These are phyloP conservation scores for Nemania sp. DNA, from an alignment of 2,329 filamentous ascomycete genomes.

Conservation along the genomic window DNA sequence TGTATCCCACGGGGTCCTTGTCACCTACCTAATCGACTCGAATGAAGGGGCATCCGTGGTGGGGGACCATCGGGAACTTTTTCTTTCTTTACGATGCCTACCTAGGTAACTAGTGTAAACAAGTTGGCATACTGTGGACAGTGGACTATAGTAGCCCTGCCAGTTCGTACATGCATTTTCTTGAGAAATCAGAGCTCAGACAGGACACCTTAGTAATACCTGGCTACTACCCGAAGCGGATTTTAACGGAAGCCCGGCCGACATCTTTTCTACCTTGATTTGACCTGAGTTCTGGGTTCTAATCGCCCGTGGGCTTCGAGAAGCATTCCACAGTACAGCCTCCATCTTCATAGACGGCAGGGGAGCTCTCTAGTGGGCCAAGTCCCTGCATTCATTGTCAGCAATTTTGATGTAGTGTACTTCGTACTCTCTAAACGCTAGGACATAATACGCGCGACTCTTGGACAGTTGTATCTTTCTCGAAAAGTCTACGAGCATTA, in stretches of 20 bases:
- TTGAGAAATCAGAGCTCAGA: background rate
- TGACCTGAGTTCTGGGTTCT: background rate
- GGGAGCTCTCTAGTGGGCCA: slow-evolving; percentile 8
- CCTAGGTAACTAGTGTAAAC: background rate
- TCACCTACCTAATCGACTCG: slow-evolving; percentile 26
- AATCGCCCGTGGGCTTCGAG: slow-evolving; percentile 11
- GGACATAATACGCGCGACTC: slow-evolving; percentile 13
- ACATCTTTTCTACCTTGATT: background rate
- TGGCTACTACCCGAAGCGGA: background rate
- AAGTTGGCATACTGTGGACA: too few species aligned
- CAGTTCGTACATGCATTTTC: background rate
- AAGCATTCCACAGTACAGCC: slow-evolving; percentile 15
- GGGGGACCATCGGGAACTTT: slow-evolving; percentile 15
- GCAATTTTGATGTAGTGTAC: slow-evolving; percentile 6
- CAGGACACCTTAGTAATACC: background rate
- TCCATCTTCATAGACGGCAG: slow-evolving; percentile 8
- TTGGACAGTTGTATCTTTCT: too few species aligned
- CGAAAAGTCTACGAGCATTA: too few species aligned
- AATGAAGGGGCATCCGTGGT: slow-evolving; percentile 8
- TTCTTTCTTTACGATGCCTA: background rate
- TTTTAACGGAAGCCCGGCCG: background rate
- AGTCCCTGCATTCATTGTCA: slow-evolving; percentile 20
- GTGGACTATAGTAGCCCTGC: background rate
- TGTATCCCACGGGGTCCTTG: slow-evolving; percentile 13
- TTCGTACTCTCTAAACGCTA: background rate